Evolutionary conservation across 169 alveolate species (phyloP).

Genomic region (Eimeria maxima): DNA sequence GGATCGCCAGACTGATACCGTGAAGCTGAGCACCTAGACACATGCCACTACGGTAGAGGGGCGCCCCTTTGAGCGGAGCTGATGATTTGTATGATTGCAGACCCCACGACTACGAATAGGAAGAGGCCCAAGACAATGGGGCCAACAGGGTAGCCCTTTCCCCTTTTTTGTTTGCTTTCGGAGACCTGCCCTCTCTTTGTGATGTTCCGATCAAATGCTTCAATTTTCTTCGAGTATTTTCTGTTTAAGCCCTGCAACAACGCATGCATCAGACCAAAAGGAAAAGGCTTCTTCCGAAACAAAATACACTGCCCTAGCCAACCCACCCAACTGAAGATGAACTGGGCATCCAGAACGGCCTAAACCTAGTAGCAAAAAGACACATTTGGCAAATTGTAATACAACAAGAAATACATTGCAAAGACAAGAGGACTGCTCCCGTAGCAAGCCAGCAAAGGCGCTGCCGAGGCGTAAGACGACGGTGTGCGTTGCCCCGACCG

Average conservation of each 20-base stretch:
- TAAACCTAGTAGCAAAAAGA: not conserved
- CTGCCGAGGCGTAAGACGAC: not conserved
- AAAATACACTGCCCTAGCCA: not conserved
- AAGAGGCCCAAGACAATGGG: conserved; percentile 90
- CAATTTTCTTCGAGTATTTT: conserved; percentile 84
- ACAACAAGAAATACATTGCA: not conserved
- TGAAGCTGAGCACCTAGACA: not conserved
- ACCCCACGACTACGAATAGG: conserved; percentile 92
- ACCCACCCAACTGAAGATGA: not conserved
- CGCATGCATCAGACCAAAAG: not conserved
- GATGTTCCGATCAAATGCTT: conserved; percentile 88
- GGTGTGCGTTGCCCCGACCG: not conserved
- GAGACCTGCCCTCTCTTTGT: conserved; percentile 86
- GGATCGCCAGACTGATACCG: not conserved
- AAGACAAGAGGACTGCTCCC: not conserved
- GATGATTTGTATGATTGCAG: conserved; percentile 91
- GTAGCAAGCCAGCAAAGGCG: not conserved
- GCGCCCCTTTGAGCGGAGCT: conserved; percentile 87
- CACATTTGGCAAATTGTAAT: not conserved
- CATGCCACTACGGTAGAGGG: not conserved
- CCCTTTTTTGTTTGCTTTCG: conserved; percentile 72
- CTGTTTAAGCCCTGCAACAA: conserved; percentile 75
- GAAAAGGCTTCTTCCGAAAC: not conserved
- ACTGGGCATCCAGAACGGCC: not conserved
- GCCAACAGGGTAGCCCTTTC: conserved; percentile 89